phyloP scores from a whole-genome alignment of 2,329 filamentous ascomycete genomes.

The Alternaria dauci region DNA sequence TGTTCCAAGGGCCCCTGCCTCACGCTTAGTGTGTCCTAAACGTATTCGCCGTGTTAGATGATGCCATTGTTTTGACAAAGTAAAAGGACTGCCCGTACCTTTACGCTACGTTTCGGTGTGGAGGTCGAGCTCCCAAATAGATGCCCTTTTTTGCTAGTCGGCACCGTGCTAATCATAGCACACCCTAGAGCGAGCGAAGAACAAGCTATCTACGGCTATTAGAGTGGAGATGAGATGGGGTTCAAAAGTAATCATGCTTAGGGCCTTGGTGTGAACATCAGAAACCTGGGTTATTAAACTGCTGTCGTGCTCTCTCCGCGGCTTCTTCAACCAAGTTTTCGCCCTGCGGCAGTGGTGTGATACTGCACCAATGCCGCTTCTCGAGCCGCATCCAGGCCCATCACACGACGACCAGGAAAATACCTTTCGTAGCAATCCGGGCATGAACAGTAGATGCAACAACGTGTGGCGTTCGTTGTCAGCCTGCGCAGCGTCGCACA shows the following conservation, averaged over 20 bases:
- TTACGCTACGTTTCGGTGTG: constrained; percentile 4
- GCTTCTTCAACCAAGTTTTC: not conserved
- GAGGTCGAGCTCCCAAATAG: constrained; percentile 1
- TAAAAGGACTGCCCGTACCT: constrained; percentile 1
- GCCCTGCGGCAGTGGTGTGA: constrained; percentile 2
- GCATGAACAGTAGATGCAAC: not conserved
- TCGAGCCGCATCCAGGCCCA: constrained; percentile 7
- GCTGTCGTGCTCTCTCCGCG: not conserved
- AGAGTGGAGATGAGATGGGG: constrained; percentile 2
- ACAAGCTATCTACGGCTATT: constrained; percentile 8
- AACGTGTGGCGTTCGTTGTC: constrained; percentile 1
- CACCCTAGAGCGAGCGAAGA: constrained; percentile 13
- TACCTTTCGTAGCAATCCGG: not conserved
- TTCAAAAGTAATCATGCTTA: constrained; percentile 1
- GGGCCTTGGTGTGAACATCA: constrained; percentile 5
- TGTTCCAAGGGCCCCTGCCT: not conserved
- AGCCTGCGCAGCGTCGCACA: constrained; percentile 7
- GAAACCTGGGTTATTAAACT: not conserved
- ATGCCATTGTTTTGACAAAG: not conserved
- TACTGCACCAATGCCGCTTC: not conserved
- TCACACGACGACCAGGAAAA: not conserved
- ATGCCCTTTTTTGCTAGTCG: not conserved
- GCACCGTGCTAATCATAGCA: constrained; percentile 6
- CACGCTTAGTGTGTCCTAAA: not conserved
- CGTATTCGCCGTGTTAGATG: not conserved